A percentile compares a stretch with the other conserved stretches of the same genome.
phyloP scores from a whole-genome alignment of 2,329 filamentous ascomycete species.

The Claviceps sp. region DNA sequence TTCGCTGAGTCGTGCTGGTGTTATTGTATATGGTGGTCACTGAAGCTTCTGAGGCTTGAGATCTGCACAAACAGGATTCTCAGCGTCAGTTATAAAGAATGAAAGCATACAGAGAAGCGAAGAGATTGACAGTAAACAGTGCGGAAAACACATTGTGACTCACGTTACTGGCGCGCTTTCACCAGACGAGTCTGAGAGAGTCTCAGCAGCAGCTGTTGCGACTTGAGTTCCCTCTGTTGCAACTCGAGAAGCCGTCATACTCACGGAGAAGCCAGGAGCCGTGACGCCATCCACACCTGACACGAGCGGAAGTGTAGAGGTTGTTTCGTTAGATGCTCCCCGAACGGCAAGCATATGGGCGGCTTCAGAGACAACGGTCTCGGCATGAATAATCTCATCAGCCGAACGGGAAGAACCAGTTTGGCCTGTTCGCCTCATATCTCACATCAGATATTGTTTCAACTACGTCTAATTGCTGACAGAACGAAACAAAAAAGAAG shows the following conservation, averaged over 20 bases:
- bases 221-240: slow-evolving; percentile 2
- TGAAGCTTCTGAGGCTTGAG: slow-evolving; percentile 20
- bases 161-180: slow-evolving; percentile 22
- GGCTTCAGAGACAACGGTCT: slow-evolving; percentile 9
- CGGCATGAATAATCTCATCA: slow-evolving; percentile 9
- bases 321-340: slow-evolving; percentile 10
- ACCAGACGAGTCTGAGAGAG: slow-evolving; percentile 1
- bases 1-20: neutral
- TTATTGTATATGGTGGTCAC: slow-evolving; percentile 20
- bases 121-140: neutral
- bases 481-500: neutral
- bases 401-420: slow-evolving; percentile 1
- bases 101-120: too few relatives aligned
- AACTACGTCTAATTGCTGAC: neutral
- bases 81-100: neutral
- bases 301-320: slow-evolving; percentile 1
- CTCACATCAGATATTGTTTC: neutral
- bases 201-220: neutral
- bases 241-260: slow-evolving; percentile 6
- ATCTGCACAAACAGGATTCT: slow-evolving; percentile 12
- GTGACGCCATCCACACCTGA: slow-evolving; percentile 7
- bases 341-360: slow-evolving; percentile 12
- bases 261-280: slow-evolving; percentile 6
- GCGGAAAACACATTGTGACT: slow-evolving; percentile 6
- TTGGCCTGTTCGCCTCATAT: neutral